Evolutionary conservation across 768 basidiomycete genomes (phyloP).

Genomic region (Dacryopinax primogenitus): DNA sequence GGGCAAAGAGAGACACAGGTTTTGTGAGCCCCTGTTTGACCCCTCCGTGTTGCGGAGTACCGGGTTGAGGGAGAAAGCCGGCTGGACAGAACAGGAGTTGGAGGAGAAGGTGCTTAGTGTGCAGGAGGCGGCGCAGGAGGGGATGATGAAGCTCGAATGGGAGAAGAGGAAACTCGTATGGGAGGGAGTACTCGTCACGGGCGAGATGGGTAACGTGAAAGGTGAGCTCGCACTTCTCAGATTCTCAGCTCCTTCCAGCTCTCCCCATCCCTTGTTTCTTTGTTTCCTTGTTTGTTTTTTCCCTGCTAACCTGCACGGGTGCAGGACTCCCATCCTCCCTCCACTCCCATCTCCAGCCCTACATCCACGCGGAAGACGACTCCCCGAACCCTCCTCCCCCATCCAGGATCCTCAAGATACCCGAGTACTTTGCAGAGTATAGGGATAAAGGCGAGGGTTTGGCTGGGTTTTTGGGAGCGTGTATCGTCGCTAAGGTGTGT

Average conservation of each 20-base stretch:
- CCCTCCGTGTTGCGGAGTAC: conserved; percentile 41
- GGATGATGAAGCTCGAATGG: conserved; percentile 37
- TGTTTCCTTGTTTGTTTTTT: conserved; percentile 8
- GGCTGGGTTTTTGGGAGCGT: conserved; percentile 67
- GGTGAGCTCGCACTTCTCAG: conserved; percentile 32
- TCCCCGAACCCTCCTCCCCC: conserved; percentile 40
- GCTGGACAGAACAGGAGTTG: conserved; percentile 17
- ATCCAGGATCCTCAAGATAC: conserved; percentile 48
- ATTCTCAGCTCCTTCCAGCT: background rate
- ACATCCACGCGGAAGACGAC: conserved; percentile 41
- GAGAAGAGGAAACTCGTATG: conserved; percentile 60
- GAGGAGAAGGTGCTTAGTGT: conserved; percentile 11
- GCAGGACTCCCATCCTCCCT: conserved; percentile 54
- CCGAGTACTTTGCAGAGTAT: conserved; percentile 87
- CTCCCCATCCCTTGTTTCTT: conserved; percentile 11
- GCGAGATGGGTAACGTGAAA: conserved; percentile 59
- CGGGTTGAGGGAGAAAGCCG: conserved; percentile 21
- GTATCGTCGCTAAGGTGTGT: conserved; percentile 71
- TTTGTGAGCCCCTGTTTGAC: conserved; percentile 83
- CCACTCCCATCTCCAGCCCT: conserved; percentile 56
- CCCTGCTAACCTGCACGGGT: background rate
- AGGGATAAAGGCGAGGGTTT: conserved; percentile 71
- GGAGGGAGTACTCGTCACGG: conserved; percentile 70
- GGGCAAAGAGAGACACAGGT: conserved; percentile 78
- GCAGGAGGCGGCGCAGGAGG: conserved; percentile 11